Percentiles rank a stretch among this genome's conserved stretches.
Evolutionary conservation across 2,329 filamentous ascomycete genomes (phyloP).

Genomic region (Colletotrichum zoysiae): DNA sequence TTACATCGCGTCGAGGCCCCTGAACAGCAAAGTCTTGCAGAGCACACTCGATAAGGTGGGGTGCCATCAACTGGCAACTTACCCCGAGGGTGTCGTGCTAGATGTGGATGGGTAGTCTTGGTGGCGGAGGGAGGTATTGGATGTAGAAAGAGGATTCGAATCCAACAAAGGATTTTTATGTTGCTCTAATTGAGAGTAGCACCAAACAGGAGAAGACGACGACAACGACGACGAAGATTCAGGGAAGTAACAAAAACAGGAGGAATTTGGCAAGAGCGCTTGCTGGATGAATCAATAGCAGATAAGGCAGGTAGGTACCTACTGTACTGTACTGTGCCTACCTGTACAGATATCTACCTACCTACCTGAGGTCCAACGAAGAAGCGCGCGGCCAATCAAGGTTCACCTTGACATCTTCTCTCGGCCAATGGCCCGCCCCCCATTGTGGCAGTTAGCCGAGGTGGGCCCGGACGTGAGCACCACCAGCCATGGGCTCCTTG

Average conservation of each 20-base stretch:
- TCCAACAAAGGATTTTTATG: not conserved
- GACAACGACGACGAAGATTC: not conserved
- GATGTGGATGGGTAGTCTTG: not conserved
- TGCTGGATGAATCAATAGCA: not conserved
- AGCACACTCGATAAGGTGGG: not conserved
- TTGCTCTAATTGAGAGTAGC: not conserved
- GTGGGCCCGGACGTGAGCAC: constrained; percentile 9
- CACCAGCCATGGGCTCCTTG: not conserved
- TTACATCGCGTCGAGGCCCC: not conserved
- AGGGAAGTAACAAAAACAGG: not conserved
- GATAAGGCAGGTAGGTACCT: not conserved
- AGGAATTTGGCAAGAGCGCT: not conserved
- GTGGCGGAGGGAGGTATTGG: not conserved
- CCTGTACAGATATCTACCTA: no score
- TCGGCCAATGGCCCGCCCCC: constrained; percentile 10
- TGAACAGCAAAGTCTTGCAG: not conserved
- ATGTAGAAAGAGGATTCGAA: not conserved
- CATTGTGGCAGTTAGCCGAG: constrained; percentile 28
- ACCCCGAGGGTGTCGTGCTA: not conserved
- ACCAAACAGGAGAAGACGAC: not conserved
- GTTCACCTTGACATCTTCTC: not conserved
- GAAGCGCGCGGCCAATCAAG: not conserved
- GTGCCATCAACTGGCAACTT: not conserved
- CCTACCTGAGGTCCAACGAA: no score
- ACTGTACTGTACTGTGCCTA: no score